Conservation (phyloP, 805 yeast genomes). For the Kuraishia capsulata region DNA sequence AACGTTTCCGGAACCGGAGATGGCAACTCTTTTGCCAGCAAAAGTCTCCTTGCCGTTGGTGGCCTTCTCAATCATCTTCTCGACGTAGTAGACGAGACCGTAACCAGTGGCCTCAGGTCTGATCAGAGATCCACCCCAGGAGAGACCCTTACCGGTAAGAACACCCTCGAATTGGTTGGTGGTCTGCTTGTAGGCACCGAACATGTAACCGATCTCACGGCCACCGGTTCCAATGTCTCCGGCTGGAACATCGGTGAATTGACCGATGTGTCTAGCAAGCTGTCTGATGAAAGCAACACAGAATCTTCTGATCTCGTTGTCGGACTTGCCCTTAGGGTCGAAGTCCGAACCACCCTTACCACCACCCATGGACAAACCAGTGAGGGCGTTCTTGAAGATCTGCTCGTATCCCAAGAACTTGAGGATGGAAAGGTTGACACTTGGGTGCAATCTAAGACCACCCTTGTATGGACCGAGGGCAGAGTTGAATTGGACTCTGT, state of each 20-base stretch:
- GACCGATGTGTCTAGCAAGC: slow-evolving; percentile 92
- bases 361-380: slow-evolving; percentile 98
- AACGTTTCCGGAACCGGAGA: slow-evolving; percentile 98
- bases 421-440: slow-evolving; percentile 89
- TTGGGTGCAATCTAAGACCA: slow-evolving; percentile 96
- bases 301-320: slow-evolving; percentile 92
- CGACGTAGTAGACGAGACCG: slow-evolving; percentile 94
- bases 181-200: slow-evolving; percentile 92
- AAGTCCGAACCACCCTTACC: slow-evolving; percentile 99
- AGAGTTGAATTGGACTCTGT: slow-evolving; percentile 97
- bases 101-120: slow-evolving; percentile 99
- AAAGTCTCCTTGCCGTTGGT: slow-evolving; percentile 83
- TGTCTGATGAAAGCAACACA: slow-evolving; percentile 94
- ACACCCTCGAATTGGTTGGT: slow-evolving; percentile 95
- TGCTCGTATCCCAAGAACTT: slow-evolving; percentile 98
- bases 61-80: slow-evolving; percentile 94
- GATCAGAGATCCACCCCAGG: slow-evolving; percentile 98
- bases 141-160: slow-evolving; percentile 93
- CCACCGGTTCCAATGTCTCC: slow-evolving; percentile 99
- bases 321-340: slow-evolving; percentile 92
- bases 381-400: slow-evolving; percentile 95
- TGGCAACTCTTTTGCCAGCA: slow-evolving; percentile 89
- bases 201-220: slow-evolving; percentile 87
- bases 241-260: slow-evolving; percentile 97
- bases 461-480: slow-evolving; percentile 99